These are phyloP conservation scores for Aristolochia fimbriata DNA, from an alignment of 164 flowering plant species.

Conservation along the genomic window DNA sequence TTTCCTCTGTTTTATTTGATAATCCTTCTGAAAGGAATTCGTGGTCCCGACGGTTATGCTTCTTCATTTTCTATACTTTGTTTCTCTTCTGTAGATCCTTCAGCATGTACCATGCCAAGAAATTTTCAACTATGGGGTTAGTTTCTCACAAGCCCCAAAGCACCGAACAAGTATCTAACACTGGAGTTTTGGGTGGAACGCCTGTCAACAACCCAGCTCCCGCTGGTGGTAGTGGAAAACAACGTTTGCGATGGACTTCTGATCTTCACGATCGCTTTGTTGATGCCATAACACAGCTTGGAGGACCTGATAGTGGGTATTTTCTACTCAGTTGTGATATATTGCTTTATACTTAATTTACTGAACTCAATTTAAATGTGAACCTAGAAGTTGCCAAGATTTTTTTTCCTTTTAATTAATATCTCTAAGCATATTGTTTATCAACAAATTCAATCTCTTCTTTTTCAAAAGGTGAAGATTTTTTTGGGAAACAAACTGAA, in stretches of 20 bases:
- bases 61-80: no score
- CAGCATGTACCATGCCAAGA: constrained; percentile 52
- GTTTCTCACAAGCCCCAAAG: constrained; percentile 38
- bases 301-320: constrained; percentile 78
- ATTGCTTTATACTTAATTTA: background rate
- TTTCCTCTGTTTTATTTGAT: no score
- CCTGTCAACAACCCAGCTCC: constrained; percentile 24
- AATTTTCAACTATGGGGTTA: constrained; percentile 34
- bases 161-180: constrained; percentile 25
- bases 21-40: no score
- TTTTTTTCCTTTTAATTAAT: no score
- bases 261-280: constrained; percentile 68
- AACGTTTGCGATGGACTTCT: constrained; percentile 56
- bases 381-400: no score
- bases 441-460: no score
- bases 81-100: constrained; percentile 8
- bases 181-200: constrained; percentile 24
- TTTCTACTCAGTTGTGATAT: constrained; percentile 10
- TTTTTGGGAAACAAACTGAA: no score
- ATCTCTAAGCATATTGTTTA: no score
- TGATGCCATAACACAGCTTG: constrained; percentile 63
- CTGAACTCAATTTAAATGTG: no score
- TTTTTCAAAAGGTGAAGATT: no score
- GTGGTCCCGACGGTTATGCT: no score
- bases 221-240: constrained; percentile 47